Percentiles rank a stretch among this genome's conserved stretches.
These are phyloP conservation scores for Aspergillus neoniger DNA, from an alignment of 2,329 filamentous ascomycete genomes.

Conservation along the genomic window DNA sequence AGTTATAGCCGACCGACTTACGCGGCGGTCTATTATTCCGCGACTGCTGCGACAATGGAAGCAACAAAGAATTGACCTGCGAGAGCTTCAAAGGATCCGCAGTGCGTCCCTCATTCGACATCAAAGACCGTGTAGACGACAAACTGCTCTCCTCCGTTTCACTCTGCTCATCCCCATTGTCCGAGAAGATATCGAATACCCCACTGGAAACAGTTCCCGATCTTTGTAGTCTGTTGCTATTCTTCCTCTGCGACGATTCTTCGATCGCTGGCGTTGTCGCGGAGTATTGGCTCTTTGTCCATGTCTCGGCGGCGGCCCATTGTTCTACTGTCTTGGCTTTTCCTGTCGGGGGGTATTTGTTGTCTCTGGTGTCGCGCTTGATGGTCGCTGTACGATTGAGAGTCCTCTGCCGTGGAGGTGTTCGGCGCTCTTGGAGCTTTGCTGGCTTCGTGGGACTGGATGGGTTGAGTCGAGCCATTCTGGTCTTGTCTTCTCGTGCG, in stretches of 20 bases:
- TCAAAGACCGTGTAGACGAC: constrained; percentile 9
- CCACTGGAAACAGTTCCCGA: constrained; percentile 21
- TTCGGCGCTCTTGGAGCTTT: neutral
- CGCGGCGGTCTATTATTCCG: constrained; percentile 23
- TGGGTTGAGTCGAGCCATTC: constrained; percentile 33
- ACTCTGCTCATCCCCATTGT: constrained; percentile 22
- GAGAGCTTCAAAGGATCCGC: constrained; percentile 32
- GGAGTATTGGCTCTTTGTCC: constrained; percentile 7
- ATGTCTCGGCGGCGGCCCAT: constrained; percentile 14
- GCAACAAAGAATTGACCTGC: constrained; percentile 37
- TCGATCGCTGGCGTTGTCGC: constrained; percentile 12
- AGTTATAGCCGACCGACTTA: constrained; percentile 35
- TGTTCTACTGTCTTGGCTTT: constrained; percentile 11
- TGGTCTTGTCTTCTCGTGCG: neutral
- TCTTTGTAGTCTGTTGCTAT: constrained; percentile 19
- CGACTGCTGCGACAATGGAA: constrained; percentile 29
- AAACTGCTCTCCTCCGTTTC: constrained; percentile 19
- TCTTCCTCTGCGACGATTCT: constrained; percentile 13
- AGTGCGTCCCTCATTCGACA: constrained; percentile 23
- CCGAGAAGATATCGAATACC: constrained; percentile 35
- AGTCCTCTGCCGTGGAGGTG: neutral
- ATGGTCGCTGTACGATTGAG: neutral
- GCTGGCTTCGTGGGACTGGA: constrained; percentile 21
- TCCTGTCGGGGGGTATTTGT: neutral
- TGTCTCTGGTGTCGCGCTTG: constrained; percentile 3